Conservation (phyloP, 2,329 filamentous ascomycete genomes). For the Fusarium chuoi region DNA sequence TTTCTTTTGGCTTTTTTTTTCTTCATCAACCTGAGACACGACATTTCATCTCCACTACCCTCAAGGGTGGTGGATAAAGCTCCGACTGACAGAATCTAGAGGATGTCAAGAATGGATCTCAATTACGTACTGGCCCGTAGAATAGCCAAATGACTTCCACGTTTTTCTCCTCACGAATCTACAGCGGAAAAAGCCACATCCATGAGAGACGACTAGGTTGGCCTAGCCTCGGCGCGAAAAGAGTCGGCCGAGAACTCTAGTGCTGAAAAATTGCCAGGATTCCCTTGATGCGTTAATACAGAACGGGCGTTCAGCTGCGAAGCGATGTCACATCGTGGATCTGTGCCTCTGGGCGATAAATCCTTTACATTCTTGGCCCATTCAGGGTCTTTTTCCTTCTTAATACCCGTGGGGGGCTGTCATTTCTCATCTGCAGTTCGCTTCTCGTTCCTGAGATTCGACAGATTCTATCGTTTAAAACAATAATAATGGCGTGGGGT, state of each 20-base stretch:
- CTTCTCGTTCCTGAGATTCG: background rate
- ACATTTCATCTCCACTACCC: background rate
- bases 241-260: background rate
- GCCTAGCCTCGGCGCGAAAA: background rate
- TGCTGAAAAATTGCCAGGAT: background rate
- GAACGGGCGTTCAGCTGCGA: background rate
- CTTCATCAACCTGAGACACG: background rate
- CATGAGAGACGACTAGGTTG: background rate
- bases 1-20: background rate
- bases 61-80: background rate
- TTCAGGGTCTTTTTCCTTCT: background rate
- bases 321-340: conserved; percentile 20
- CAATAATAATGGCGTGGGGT: conserved; percentile 40
- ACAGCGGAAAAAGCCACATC: background rate
- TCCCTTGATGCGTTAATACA: background rate
- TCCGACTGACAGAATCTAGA: background rate
- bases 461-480: background rate
- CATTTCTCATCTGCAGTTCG: background rate
- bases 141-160: background rate
- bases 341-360: conserved; percentile 1
- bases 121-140: background rate
- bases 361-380: background rate
- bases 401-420: background rate
- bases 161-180: background rate
- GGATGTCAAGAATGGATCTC: background rate